Evolutionary conservation across 805 yeast genomes (phyloP), one percentile per base, ranked within the genome.

Genomic region (Teunomyces aglyptinius): DNA sequence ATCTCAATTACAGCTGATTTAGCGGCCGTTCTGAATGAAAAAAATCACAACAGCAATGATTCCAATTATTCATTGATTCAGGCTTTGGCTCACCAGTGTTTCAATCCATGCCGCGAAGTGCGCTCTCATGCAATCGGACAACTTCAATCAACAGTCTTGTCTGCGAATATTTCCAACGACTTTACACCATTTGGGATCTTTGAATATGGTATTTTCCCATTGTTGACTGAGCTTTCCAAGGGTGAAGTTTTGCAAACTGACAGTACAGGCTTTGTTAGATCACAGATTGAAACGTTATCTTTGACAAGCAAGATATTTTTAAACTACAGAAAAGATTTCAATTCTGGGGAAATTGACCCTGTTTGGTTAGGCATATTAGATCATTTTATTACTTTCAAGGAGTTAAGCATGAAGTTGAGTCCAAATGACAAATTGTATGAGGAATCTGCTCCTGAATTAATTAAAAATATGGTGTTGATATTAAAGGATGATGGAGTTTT

Each of bases 11-110:
- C 95, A 0, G 61, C 81, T 6, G 74, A 74, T 3, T 64, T 86
- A 45, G 52, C 79, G 22, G 61, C 67, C 4, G 53, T 73, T 20
- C 57, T 74, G 12, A 60, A 60, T 7, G 51, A 62, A 5, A 55
- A 60, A 11, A 60, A 62, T 3, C 73, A 75, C 49, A 56, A 65
- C n/a, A 65, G 63, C 4, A 59, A 65, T 43, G 68, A 65, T 41
- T 55, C 68, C 16, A 70, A 81, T 54, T 78, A 77, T 52, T 85
- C 96, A 1, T 70, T 88, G 49, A 73, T 86, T 24, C 92, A 89
- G 59, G 95, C 95, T 0, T 72, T 90, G 45, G 89, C 94, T 0
- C 92, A 86, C 57, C 97, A 91, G 62, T 87, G 96, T 61, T 77
- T 86, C 60, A 90, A 90, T 57, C 96, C 96, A 15, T 88, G 96